phyloP scores from a whole-genome alignment of 495 filamentous ascomycete species.

The Glarea lozoyensis region DNA sequence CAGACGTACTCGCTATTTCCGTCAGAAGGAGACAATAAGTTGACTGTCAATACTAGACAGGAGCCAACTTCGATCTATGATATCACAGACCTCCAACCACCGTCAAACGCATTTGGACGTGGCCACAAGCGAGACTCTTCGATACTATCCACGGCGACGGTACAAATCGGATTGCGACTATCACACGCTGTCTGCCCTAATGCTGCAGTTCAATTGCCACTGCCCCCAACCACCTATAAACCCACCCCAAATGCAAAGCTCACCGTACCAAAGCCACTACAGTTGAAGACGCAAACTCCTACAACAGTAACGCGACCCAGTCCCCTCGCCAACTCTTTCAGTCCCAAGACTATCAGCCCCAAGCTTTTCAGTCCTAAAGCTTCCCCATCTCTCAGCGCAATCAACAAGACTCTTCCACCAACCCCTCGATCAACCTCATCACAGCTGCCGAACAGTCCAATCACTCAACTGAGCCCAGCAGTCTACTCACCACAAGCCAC shows the following conservation, averaged over 20 bases:
- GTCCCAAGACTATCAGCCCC: slow-evolving; percentile 1
- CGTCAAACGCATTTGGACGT: slow-evolving; percentile 14
- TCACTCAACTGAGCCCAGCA: slow-evolving; percentile 13
- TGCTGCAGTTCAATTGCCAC: slow-evolving; percentile 4
- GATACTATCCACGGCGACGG: slow-evolving; percentile 25
- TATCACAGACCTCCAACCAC: slow-evolving; percentile 15
- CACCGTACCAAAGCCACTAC: slow-evolving; percentile 9
- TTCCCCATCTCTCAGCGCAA: neutral
- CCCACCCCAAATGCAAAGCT: neutral
- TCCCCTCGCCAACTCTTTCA: no score
- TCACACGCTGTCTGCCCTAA: slow-evolving; percentile 22
- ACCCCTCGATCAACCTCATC: slow-evolving; percentile 11
- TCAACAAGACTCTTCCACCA: slow-evolving; percentile 20
- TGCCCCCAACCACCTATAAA: slow-evolving; percentile 14
- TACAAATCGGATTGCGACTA: slow-evolving; percentile 31
- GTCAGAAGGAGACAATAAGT: slow-evolving; percentile 2
- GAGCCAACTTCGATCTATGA: slow-evolving; percentile 13
- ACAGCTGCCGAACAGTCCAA: neutral
- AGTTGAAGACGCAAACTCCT: slow-evolving; percentile 8
- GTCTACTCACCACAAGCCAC: slow-evolving; percentile 20
- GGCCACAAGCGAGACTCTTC: slow-evolving; percentile 26
- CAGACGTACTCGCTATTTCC: slow-evolving; percentile 21
- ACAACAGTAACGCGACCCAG: neutral
- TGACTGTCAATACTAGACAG: neutral
- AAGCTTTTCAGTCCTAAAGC: neutral